phyloP scores from a whole-genome alignment of 345 rosid species.

The Eucalyptus globulus region DNA sequence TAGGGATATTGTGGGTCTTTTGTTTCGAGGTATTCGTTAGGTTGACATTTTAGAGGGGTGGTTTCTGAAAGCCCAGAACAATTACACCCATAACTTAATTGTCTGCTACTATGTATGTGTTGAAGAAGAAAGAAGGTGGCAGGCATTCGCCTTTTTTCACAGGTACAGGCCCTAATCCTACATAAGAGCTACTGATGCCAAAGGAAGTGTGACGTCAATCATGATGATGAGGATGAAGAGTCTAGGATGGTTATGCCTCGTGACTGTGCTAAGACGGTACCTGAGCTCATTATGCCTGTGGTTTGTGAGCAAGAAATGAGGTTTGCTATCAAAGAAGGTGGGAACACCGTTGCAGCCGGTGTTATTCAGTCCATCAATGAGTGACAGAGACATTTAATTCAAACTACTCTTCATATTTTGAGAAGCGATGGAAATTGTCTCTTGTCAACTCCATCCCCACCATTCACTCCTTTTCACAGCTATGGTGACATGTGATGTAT shows the following conservation, averaged over 20 bases:
- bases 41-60: slow-evolving; percentile 89
- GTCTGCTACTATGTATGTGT: slow-evolving; percentile 66
- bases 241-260: slow-evolving; percentile 98
- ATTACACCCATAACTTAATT: slow-evolving; percentile 78
- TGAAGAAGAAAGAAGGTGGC: slow-evolving; percentile 98
- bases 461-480: not conserved
- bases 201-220: slow-evolving; percentile 63
- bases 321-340: slow-evolving; percentile 95
- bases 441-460: not conserved
- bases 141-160: slow-evolving; percentile 90
- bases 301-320: slow-evolving; percentile 98
- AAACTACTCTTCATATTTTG: slow-evolving; percentile 8
- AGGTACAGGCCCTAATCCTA: slow-evolving; percentile 90
- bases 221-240: slow-evolving; percentile 90
- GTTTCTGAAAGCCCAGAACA: slow-evolving; percentile 74
- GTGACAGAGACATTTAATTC: slow-evolving; percentile 1
- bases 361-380: slow-evolving; percentile 78
- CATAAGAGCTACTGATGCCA: slow-evolving; percentile 98
- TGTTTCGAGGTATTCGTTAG: slow-evolving; percentile 83
- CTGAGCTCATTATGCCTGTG: slow-evolving; percentile 87
- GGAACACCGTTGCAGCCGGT: slow-evolving; percentile 92
- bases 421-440: not conserved
- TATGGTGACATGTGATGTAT: not conserved
- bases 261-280: slow-evolving; percentile 82
- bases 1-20: slow-evolving; percentile 87